A percentile compares a stretch with the other conserved stretches of the same genome.
Conservation (phyloP, 768 basidiomycete species). For the Ramaria sp. region DNA sequence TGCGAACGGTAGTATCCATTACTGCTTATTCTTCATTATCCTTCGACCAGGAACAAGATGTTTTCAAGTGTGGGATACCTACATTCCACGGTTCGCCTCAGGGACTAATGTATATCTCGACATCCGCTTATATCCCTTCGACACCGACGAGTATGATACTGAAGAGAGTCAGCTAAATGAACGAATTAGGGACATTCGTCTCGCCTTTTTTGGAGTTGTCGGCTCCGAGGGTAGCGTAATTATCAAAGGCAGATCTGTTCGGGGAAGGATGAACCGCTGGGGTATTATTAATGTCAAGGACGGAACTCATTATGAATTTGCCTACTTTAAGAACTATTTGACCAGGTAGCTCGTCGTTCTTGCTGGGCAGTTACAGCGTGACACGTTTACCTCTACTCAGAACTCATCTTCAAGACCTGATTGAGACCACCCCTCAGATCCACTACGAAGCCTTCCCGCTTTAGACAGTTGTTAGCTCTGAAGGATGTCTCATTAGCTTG, state of each 20-base stretch:
- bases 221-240: conserved; percentile 93
- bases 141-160: conserved; percentile 89
- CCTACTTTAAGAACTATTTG: conserved; percentile 93
- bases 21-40: conserved; percentile 96
- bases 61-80: conserved; percentile 68
- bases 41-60: conserved; percentile 87
- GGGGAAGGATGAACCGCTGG: conserved; percentile 96
- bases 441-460: conserved; percentile 99
- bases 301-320: conserved; percentile 94
- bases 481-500: conserved; percentile 53
- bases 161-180: conserved; percentile 89
- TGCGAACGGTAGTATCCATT: conserved; percentile 99
- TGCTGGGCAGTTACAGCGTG: neutral
- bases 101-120: conserved; percentile 81
- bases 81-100: too few species aligned
- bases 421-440: conserved; percentile 97
- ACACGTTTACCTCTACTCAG: conserved; percentile 28
- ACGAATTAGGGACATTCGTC: conserved; percentile 57
- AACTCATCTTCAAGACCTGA: conserved; percentile 95
- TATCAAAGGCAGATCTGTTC: conserved; percentile 90
- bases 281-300: conserved; percentile 98
- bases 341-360: conserved; percentile 46
- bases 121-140: conserved; percentile 94
- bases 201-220: conserved; percentile 67
- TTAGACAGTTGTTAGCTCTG: conserved; percentile 91